These are phyloP conservation scores for Nakazawaea holstii DNA, from an alignment of 805 yeast species.

Conservation along the genomic window DNA sequence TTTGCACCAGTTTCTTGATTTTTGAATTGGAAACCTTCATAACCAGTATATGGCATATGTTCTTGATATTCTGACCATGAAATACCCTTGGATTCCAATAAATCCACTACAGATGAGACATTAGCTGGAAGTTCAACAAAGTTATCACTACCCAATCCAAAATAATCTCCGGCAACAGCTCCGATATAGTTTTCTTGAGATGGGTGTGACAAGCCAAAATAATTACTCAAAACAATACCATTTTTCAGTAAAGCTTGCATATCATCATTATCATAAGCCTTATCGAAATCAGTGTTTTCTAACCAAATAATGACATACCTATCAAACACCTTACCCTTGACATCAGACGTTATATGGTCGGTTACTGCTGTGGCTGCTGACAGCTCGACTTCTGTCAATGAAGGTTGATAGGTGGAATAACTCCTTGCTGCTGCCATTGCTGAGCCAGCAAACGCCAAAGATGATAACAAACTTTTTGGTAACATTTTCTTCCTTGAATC, in stretches of 20 bases:
- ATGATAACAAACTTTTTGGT: slow-evolving; percentile 9
- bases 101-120: slow-evolving; percentile 42
- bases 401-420: slow-evolving; percentile 26
- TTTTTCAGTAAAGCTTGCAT: slow-evolving; percentile 35
- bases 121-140: slow-evolving; percentile 39
- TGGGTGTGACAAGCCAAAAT: slow-evolving; percentile 48
- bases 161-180: slow-evolving; percentile 46
- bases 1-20: slow-evolving; percentile 37
- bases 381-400: slow-evolving; percentile 25
- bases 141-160: slow-evolving; percentile 40
- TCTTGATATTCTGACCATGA: slow-evolving; percentile 53
- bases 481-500: neutral
- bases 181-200: slow-evolving; percentile 51
- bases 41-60: slow-evolving; percentile 48
- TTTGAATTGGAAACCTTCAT: slow-evolving; percentile 39
- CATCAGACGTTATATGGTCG: slow-evolving; percentile 26
- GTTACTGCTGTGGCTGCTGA: slow-evolving; percentile 30
- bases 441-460: slow-evolving; percentile 13
- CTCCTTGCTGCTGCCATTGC: slow-evolving; percentile 18
- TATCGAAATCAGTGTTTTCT: slow-evolving; percentile 47
- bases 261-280: slow-evolving; percentile 40
- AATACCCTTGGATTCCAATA: slow-evolving; percentile 38
- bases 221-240: slow-evolving; percentile 43
- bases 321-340: slow-evolving; percentile 33
- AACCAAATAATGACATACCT: slow-evolving; percentile 40